Percentiles rank a stretch among this genome's conserved stretches.
These are phyloP conservation scores for Penicillium hordei DNA, from an alignment of 2,329 filamentous ascomycete genomes.

Conservation along the genomic window DNA sequence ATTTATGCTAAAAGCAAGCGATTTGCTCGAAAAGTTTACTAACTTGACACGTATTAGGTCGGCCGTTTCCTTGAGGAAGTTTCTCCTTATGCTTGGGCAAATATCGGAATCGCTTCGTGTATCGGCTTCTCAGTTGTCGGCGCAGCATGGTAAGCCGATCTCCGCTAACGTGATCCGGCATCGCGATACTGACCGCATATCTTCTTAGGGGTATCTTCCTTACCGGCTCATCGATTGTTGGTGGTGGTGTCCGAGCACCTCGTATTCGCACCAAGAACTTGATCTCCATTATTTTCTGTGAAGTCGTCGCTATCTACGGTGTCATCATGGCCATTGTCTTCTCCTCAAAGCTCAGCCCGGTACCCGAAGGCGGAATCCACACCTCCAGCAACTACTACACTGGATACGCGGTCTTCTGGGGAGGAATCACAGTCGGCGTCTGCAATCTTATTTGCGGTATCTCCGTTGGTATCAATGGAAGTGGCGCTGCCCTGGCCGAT, in stretches of 20 bases:
- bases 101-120: constrained; percentile 85
- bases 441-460: constrained; percentile 97
- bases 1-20: neutral
- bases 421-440: constrained; percentile 86
- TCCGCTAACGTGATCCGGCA: neutral
- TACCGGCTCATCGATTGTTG: constrained; percentile 94
- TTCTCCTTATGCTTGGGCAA: constrained; percentile 92
- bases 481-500: constrained; percentile 92
- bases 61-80: constrained; percentile 92
- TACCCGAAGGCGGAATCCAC: constrained; percentile 65
- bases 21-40: constrained; percentile 1
- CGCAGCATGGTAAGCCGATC: constrained; percentile 77
- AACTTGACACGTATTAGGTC: constrained; percentile 56
- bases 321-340: constrained; percentile 99
- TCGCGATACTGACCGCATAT: constrained; percentile 5
- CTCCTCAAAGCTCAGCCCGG: constrained; percentile 75
- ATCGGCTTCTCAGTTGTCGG: constrained; percentile 95
- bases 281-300: constrained; percentile 99
- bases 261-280: constrained; percentile 99
- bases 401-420: constrained; percentile 94
- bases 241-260: constrained; percentile 92
- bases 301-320: constrained; percentile 99
- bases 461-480: constrained; percentile 96
- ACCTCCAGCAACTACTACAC: constrained; percentile 85
- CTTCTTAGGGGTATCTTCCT: constrained; percentile 91